Conservation (phyloP, 2,329 filamentous ascomycete genomes). For the Aspergillus sclerotialis region DNA sequence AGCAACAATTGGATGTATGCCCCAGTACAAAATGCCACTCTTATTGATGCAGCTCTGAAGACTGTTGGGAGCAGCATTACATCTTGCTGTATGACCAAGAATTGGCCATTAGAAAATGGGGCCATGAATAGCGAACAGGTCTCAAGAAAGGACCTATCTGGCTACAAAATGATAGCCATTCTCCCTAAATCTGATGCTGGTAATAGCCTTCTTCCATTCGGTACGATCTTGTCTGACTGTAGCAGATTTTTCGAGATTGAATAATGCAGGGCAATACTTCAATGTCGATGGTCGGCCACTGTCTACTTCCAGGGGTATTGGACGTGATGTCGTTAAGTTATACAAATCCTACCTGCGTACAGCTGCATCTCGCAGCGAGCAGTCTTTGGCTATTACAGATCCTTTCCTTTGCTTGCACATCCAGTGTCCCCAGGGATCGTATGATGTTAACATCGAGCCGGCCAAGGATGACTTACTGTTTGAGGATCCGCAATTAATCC, state of each 20-base stretch:
- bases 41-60: conserved; percentile 51
- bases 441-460: conserved; percentile 58
- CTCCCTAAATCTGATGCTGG: conserved; percentile 41
- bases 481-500: conserved; percentile 38
- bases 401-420: conserved; percentile 53
- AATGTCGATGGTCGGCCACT: conserved; percentile 54
- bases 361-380: conserved; percentile 10
- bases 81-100: conserved; percentile 39
- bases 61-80: conserved; percentile 49
- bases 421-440: conserved; percentile 45
- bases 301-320: conserved; percentile 41
- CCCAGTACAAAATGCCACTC: conserved; percentile 40
- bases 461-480: conserved; percentile 58
- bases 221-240: conserved; percentile 12
- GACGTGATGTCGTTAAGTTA: conserved; percentile 45
- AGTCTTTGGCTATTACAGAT: conserved; percentile 33
- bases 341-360: conserved; percentile 47
- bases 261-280: conserved; percentile 42
- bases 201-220: conserved; percentile 6
- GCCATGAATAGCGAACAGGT: background rate
- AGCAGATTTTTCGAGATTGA: conserved; percentile 30
- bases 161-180: conserved; percentile 42
- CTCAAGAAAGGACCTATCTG: conserved; percentile 5
- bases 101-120: conserved; percentile 20
- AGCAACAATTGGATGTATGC: conserved; percentile 56